Evolutionary conservation across 352 stramenopile species (phyloP).

Genomic region (Pythium periplocum): DNA sequence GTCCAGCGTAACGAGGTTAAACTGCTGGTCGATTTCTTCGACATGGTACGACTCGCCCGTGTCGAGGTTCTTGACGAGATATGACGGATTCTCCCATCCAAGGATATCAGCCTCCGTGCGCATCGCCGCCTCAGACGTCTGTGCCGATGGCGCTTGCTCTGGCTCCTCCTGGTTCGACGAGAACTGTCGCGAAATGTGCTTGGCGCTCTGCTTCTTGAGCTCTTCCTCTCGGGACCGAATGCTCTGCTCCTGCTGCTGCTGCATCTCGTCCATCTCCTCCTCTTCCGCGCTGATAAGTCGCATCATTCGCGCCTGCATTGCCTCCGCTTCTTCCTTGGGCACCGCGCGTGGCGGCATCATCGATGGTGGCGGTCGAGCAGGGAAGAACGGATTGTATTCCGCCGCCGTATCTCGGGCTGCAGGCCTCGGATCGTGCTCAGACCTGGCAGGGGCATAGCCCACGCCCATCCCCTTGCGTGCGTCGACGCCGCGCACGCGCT

Average conservation of each 20-base stretch:
- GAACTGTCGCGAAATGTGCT: too few relatives aligned
- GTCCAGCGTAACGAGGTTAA: constrained; percentile 69
- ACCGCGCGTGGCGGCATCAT: background rate
- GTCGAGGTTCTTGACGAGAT: constrained; percentile 79
- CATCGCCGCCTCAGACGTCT: background rate
- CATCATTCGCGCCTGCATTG: constrained; percentile 11
- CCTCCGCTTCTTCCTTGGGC: background rate
- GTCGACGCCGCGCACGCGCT: background rate
- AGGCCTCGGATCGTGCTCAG: background rate
- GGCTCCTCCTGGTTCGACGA: background rate
- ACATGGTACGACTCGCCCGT: constrained; percentile 73
- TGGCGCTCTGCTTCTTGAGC: constrained; percentile 4
- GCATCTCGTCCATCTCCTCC: constrained; percentile 22
- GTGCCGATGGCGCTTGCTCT: too few relatives aligned
- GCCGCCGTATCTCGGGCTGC: constrained; percentile 2
- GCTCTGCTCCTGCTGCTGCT: background rate
- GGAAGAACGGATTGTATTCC: constrained; percentile 10
- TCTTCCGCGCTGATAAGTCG: constrained; percentile 14
- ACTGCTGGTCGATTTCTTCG: constrained; percentile 82
- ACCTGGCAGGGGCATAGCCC: background rate
- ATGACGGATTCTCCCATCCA: constrained; percentile 75
- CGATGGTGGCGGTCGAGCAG: too few relatives aligned
- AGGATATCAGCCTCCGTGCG: constrained; percentile 21
- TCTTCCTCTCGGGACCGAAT: background rate
- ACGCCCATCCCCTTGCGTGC: background rate